Base-by-base conservation (phyloP, 2,329 filamentous ascomycete species). In the Colletotrichum tropicale region DNA sequence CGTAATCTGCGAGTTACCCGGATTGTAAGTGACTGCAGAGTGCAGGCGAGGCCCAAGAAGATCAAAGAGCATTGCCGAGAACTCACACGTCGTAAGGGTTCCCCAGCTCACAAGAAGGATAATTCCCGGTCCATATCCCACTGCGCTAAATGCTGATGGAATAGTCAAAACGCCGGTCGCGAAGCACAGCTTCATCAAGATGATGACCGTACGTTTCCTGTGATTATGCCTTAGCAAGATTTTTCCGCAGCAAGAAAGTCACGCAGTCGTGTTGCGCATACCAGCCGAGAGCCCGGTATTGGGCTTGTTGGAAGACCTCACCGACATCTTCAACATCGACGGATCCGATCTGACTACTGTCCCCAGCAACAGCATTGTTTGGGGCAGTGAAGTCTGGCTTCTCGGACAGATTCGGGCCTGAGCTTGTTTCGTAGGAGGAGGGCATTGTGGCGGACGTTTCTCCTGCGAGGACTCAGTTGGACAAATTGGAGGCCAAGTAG, bases 161-260 rank as follows among this genome's bases (percentile, higher is more conserved):
- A 81, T 81, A 13, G 79, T 73, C 43, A 81, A 66, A n/a, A 81
- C 80, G 24, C 80, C 80, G 4, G 80, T 81, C 3, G 80, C 80
- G 62, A 81, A 81, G 48, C 79, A 80, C 1, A 80, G 74, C 67
- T 79, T 80, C 66, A 78, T 72, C 70, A 78, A 76, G 60, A 80
- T 80, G 70, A 80, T 76, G n/a, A 66, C 72, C 12, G 79, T 75
- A 13, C 74, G 77, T 26, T 79, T 71, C 78, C 78, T 80, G 26
- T 15, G 52, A 26, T 21, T 21, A 52, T 28, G 26, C 24, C 18
- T 58, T 58, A 28, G 13, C 24, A 58, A 21, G 26, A 26, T 16
- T 2, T 24, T 24, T 9, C 24, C 1, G 8, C 13, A 58, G 55
- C 13, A 2, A 58, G 9, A 18, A 16, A 16, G 55, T 26, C 8